Conservation (phyloP, 2,329 filamentous ascomycete genomes). For the Neonectria coccinea region DNA sequence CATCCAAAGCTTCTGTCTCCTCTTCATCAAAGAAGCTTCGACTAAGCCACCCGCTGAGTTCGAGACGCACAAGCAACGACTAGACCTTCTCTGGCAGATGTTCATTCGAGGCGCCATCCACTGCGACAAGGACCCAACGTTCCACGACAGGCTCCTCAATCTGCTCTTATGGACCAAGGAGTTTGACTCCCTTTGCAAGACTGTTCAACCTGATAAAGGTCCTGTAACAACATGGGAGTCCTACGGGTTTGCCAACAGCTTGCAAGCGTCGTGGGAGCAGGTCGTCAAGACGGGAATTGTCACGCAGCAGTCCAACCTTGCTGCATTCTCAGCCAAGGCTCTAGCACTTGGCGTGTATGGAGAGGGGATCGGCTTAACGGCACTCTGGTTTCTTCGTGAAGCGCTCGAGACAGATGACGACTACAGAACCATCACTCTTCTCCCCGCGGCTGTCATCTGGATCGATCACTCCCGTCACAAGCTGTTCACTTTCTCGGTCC, state of each 20-base stretch:
- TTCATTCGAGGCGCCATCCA: background rate
- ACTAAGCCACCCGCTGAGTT: background rate
- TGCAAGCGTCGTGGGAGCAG: conserved; percentile 16
- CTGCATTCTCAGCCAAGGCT: conserved; percentile 18
- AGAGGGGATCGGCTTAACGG: background rate
- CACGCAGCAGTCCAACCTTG: conserved; percentile 9
- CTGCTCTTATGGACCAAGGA: conserved; percentile 17
- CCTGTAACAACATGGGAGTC: conserved; percentile 4
- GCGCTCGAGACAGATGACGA: conserved; percentile 6
- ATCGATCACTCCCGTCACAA: conserved; percentile 3
- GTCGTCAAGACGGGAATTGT: background rate
- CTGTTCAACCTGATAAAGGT: background rate
- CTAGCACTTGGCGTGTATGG: background rate
- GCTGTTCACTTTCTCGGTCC: background rate
- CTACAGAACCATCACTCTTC: background rate
- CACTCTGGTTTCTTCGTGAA: conserved; percentile 15
- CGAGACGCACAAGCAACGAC: background rate
- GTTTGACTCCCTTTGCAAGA: background rate
- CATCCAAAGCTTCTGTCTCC: background rate
- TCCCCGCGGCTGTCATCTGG: conserved; percentile 14
- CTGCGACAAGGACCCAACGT: background rate
- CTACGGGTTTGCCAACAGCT: conserved; percentile 12
- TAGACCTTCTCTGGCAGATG: background rate
- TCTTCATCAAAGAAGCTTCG: background rate
- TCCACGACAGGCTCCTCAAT: conserved; percentile 18